Base-by-base conservation (phyloP, 768 basidiomycete genomes). In the Phanerochaete sordida region DNA sequence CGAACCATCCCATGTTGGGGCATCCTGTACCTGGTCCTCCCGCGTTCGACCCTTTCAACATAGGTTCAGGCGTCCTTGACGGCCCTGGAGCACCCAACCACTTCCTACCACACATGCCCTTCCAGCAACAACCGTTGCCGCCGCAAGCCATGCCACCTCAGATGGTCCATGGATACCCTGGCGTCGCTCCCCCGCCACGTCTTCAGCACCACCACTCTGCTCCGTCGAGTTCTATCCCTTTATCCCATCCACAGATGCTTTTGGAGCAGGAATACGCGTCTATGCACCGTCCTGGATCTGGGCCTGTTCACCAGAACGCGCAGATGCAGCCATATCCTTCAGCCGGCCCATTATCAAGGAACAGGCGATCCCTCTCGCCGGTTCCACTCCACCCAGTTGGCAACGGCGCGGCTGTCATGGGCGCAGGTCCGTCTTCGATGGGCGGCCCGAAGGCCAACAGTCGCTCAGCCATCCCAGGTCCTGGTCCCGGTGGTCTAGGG, bases 331-430 rank as follows among this genome's bases (percentile, higher is more conserved):
- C 51, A 24, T 65, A 64, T 43, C 65, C 67, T 49, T 56, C 58
- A 19, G 53, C 56, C 15, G 65, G 62, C 9, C 63, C 56, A 45
- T 56, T n/a, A 57, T 68, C 15, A 11, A 19, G 56, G 23, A 66
- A 65, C 63, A 55, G 68, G 44, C 66, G 70, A 6, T 71, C 70
- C 4, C 69, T 69, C 19, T 71, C 70, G n/a, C 70, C 69, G 1
- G 67, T 70, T 0, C 66, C 65, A 12, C 59, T 65, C 16, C 66
- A 65, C 37, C 43, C 52, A 11, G 30, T 64, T 35, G 49, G 44
- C 56, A 65, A 64, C 27, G 63, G 62, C 1, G 56, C 64, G 5
- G 62, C 4, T 43, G 64, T 46, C 62, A 64, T 28, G 63, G 56
- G 12, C 51, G 58, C 62, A 9, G 45, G 62, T 6, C 63, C 67